Evolutionary conservation across 2,329 filamentous ascomycete genomes (phyloP), one percentile per base, ranked within the genome.

Genomic region (Orbilia ellipsospora): DNA sequence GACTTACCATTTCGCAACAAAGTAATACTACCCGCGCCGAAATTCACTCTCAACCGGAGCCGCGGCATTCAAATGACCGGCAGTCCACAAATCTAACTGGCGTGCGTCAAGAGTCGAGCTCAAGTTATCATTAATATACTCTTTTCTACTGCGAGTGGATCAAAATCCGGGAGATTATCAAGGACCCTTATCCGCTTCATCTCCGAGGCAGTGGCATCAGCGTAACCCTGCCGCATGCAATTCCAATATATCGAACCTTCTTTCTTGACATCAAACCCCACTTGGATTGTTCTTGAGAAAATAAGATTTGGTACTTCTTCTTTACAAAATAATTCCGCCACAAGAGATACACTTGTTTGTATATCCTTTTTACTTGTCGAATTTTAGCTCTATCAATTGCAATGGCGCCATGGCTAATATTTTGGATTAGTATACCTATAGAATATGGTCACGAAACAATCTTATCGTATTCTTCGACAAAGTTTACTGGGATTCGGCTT

Each of bases 101-200:
- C 31, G 56, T 62, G 40, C 42, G 42, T 51, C 28, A 48, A 50
- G 36, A 57, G 26, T 36, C 51, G n/a, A 18, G 18, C 10, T 52
- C 42, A 36, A n/a, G 18, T 15, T 50, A 65, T 63, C 50, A 13
- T 51, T 40, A 54, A 54, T 68, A 48, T 42, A 42, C 42, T 3
- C 13, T 54, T 57, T 18, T 50, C 62, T 57, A 44, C 40, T 60
- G 18, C 40, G 48, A 54, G 72, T 75, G 72, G 57, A 75, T 69
- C 66, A 50, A 50, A 36, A 51, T 36, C 59, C 64, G 72, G 72
- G 72, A 75, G 72, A 75, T 75, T 75, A 64, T 68, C 52, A 67
- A 75, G 72, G 72, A 63, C 69, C 56, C 56, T 60, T 69, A 75
- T 65, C 72, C 64, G 64, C 72, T 69, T 69, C 72, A 75, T 75